Evolutionary conservation across 2,329 filamentous ascomycete species (phyloP).

Genomic region (Aspergillus unguis): DNA sequence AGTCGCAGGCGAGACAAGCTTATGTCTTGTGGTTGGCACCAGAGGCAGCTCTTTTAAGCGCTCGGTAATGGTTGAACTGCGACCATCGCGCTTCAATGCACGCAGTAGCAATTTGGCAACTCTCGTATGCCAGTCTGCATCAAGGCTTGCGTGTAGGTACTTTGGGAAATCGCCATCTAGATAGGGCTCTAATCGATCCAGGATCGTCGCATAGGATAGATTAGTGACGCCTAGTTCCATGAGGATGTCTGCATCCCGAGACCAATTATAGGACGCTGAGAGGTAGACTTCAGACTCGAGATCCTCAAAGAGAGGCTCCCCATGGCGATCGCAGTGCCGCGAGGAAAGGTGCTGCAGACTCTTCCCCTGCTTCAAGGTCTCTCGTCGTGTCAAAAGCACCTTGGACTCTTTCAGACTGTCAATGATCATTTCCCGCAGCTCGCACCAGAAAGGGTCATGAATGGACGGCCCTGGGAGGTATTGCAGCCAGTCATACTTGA

Average conservation of each 20-base stretch:
- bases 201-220: not conserved
- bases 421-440: conserved; percentile 7
- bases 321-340: not conserved
- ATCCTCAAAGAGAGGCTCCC: conserved; percentile 1
- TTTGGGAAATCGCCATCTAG: not conserved
- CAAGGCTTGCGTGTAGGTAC: not conserved
- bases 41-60: not conserved
- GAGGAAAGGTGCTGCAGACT: conserved; percentile 1
- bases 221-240: not conserved
- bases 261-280: not conserved
- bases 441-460: conserved; percentile 2
- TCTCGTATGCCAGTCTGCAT: conserved; percentile 8
- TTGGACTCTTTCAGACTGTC: not conserved
- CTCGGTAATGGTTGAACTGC: not conserved
- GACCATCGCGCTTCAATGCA: not conserved
- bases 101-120: not conserved
- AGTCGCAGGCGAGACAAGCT: not conserved
- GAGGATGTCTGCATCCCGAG: not conserved
- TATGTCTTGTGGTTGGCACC: not conserved
- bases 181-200: conserved; percentile 2
- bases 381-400: not conserved
- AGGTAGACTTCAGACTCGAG: not conserved
- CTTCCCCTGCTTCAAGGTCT: not conserved
- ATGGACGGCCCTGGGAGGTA: conserved; percentile 1
- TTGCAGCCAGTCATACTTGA: conserved; percentile 1